Conservation (phyloP, 192 early-diverging fungal species). For the Rhizophagus prolifer region DNA sequence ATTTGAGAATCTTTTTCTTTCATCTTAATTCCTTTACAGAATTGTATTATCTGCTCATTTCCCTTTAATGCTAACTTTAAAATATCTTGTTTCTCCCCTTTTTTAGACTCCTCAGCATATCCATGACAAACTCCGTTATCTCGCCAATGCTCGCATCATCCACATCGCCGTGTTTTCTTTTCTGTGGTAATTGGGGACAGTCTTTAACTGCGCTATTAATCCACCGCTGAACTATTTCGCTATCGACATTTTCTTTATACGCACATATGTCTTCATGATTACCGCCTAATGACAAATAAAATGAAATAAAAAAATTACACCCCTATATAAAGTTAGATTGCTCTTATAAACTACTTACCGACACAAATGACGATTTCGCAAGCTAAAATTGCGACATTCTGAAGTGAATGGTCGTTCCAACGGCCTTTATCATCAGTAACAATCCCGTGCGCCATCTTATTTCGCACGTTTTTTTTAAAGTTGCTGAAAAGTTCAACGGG, state of each 20-base stretch:
- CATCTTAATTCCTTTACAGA: constrained; percentile 5
- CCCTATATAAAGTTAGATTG: constrained; percentile 16
- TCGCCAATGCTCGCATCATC: not conserved
- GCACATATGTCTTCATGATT: constrained; percentile 10
- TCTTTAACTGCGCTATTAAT: not conserved
- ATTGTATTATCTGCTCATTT: constrained; percentile 17
- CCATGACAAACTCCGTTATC: constrained; percentile 13
- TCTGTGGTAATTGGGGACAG: not conserved
- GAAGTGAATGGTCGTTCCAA: constrained; percentile 22
- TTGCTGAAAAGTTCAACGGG: constrained; percentile 5
- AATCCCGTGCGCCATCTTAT: constrained; percentile 26
- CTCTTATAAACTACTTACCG: constrained; percentile 18
- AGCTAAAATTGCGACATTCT: constrained; percentile 18
- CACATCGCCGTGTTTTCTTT: not conserved
- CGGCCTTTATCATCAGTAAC: constrained; percentile 2
- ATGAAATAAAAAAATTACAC: constrained; percentile 14
- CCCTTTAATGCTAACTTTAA: constrained; percentile 17
- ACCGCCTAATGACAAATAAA: constrained; percentile 10
- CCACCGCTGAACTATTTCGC: not conserved
- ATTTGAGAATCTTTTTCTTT: constrained; percentile 13
- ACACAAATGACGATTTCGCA: constrained; percentile 21
- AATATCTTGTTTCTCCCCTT: constrained; percentile 3
- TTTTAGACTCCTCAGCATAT: constrained; percentile 19
- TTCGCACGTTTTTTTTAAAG: constrained; percentile 23
- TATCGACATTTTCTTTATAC: constrained; percentile 11